Percentiles rank a stretch among this genome's conserved stretches.
These are phyloP conservation scores for Syzygium aqueum DNA, from an alignment of 345 rosid genomes.

Conservation along the genomic window DNA sequence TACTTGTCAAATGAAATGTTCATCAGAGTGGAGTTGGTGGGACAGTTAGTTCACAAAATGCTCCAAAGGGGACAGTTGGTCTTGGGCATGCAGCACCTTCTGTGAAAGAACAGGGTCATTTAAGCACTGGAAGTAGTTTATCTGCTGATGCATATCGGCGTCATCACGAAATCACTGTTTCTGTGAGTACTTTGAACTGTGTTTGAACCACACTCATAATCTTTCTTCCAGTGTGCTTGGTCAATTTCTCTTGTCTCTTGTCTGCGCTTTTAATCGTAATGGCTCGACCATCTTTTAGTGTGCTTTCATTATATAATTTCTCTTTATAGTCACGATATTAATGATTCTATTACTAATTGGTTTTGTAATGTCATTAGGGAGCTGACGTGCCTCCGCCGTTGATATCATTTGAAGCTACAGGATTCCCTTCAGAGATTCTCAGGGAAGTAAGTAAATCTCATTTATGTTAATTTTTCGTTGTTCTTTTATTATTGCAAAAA, in stretches of 20 bases:
- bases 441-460: slow-evolving; percentile 55
- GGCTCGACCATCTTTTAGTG: background rate
- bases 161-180: slow-evolving; percentile 74
- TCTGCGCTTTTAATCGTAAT: background rate
- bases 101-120: background rate
- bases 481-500: background rate
- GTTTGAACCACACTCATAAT: background rate
- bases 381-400: slow-evolving; percentile 72
- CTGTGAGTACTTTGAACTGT: slow-evolving; percentile 39
- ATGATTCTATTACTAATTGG: background rate
- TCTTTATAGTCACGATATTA: background rate
- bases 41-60: slow-evolving; percentile 19
- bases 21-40: slow-evolving; percentile 31
- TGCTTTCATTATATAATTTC: background rate
- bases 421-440: slow-evolving; percentile 86
- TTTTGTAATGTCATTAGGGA: slow-evolving; percentile 33
- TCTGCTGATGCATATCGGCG: slow-evolving; percentile 67
- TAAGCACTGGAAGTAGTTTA: slow-evolving; percentile 30
- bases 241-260: background rate
- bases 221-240: background rate
- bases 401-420: slow-evolving; percentile 64
- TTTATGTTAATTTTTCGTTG: background rate
- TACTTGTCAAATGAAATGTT: background rate
- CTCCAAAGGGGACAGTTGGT: slow-evolving; percentile 14
- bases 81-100: slow-evolving; percentile 20